Percentiles rank a stretch among this genome's conserved stretches.
phyloP scores from a whole-genome alignment of 495 filamentous ascomycete genomes.

The Acidomyces sp. region DNA sequence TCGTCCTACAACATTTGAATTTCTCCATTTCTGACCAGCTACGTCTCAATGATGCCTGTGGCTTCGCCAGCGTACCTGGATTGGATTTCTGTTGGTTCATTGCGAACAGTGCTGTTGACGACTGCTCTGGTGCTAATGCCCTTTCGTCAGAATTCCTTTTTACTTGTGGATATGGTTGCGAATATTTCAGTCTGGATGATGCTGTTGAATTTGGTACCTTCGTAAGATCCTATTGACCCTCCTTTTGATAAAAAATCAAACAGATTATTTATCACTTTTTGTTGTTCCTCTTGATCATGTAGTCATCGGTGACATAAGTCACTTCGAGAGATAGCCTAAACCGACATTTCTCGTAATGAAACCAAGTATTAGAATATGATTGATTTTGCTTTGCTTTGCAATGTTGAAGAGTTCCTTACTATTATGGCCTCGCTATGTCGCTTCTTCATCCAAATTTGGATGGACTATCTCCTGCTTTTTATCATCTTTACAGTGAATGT shows the following conservation, averaged over 20 bases:
- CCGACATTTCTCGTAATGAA: too few relatives aligned
- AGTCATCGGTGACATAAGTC: too few relatives aligned
- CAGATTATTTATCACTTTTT: too few relatives aligned
- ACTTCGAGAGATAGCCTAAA: too few relatives aligned
- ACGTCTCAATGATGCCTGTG: too few relatives aligned
- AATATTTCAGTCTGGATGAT: background rate
- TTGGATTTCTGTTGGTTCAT: background rate
- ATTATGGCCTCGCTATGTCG: background rate
- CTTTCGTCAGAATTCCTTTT: background rate
- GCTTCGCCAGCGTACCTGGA: background rate
- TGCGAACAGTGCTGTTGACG: background rate
- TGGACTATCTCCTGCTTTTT: background rate
- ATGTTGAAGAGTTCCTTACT: background rate
- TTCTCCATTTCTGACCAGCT: too few relatives aligned
- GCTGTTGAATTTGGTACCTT: background rate
- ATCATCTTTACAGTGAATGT: background rate
- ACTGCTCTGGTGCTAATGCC: background rate
- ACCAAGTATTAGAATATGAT: background rate
- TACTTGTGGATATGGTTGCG: background rate
- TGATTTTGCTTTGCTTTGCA: background rate
- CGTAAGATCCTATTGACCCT: too few relatives aligned
- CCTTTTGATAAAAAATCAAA: too few relatives aligned
- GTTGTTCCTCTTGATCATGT: too few relatives aligned
- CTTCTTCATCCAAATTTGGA: background rate
- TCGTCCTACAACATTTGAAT: too few relatives aligned